phyloP scores from a whole-genome alignment of 75 land plant genomes.

The Chamaecyparis obtusa region DNA sequence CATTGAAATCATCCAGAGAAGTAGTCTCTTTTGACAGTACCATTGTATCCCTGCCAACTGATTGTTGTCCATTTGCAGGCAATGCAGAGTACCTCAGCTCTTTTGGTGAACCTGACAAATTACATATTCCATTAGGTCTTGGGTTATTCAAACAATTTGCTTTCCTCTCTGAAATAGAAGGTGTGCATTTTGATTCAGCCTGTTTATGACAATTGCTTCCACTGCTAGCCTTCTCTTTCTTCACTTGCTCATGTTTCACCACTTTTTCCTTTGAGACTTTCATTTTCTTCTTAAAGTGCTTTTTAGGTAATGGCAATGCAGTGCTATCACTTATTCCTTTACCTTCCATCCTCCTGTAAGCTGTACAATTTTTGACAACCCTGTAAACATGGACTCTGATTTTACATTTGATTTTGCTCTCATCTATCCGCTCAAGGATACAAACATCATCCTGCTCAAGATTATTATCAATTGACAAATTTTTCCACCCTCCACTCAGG shows the following conservation, averaged over 20 bases:
- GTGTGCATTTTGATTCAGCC: not conserved
- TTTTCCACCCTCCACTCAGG: conserved; percentile 19
- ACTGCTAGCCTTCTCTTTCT: not conserved
- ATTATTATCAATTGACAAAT: conserved; percentile 19
- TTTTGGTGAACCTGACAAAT: not conserved
- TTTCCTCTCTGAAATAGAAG: not conserved
- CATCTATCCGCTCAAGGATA: conserved; percentile 17
- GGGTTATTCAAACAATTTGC: not conserved
- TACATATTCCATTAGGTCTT: no score
- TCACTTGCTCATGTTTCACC: not conserved
- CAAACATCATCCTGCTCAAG: conserved; percentile 24
- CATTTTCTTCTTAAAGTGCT: not conserved
- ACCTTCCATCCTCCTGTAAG: conserved; percentile 3
- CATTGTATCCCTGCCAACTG: not conserved
- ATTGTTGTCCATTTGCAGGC: not conserved
- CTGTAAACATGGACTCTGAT: conserved; percentile 15
- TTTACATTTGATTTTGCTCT: not conserved
- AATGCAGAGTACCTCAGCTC: not conserved
- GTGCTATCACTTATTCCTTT: not conserved
- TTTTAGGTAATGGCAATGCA: not conserved
- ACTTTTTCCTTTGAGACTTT: not conserved
- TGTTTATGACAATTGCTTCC: not conserved
- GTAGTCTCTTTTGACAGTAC: not conserved
- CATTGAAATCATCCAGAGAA: not conserved
- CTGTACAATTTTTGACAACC: not conserved